Base-by-base conservation (phyloP, 768 basidiomycete species). In the Dacryopinax spathularia region DNA sequence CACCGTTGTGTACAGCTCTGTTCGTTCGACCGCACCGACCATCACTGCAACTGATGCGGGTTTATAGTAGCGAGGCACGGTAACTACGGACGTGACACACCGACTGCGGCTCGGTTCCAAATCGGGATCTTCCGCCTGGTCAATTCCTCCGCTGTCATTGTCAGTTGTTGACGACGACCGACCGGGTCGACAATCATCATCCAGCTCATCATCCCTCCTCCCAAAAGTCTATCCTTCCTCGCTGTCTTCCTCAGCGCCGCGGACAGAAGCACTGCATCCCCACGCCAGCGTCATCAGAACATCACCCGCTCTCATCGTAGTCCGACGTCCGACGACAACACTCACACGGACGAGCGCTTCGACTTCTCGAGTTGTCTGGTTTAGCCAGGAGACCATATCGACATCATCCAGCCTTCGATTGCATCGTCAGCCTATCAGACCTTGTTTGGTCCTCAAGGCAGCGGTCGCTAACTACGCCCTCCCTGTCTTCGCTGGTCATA, bases 91-190 rank as follows among this genome's bases (percentile, higher is more conserved):
- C 18, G 18, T 27, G 48, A 56, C 25, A 56, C 48, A 10, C 29
- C 29, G 18, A 27, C 29, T n/a, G n/a, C 48, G 48, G 48, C 48
- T 15, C 48, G 48, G 15, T 22, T 56, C 48, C 29, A 56, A 56
- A 27, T 56, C 48, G 48, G 48, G 48, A 15, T 29, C 48, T 9
- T 31, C 48, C 48, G 48, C 48, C 48, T 56, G 13, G 48, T 56
- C 48, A 56, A 56, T 56, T 56, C 48, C 48, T 56, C 48, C 48
- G 48, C 48, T 56, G 48, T 56, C 48, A 56, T 56, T 56, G 48
- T 56, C 48, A 56, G 48, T 56, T 56, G 36, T 56, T 20, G 20
- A 56, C 48, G 13, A 56, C 48, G 25, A 44, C 22, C n/a, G 22
- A 44, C 43, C 9, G 22, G 12, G 9, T 10, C 43, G 13, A 15